These are phyloP conservation scores for Wickerhamiella alocasiicola DNA, from an alignment of 805 yeast species.

Conservation along the genomic window DNA sequence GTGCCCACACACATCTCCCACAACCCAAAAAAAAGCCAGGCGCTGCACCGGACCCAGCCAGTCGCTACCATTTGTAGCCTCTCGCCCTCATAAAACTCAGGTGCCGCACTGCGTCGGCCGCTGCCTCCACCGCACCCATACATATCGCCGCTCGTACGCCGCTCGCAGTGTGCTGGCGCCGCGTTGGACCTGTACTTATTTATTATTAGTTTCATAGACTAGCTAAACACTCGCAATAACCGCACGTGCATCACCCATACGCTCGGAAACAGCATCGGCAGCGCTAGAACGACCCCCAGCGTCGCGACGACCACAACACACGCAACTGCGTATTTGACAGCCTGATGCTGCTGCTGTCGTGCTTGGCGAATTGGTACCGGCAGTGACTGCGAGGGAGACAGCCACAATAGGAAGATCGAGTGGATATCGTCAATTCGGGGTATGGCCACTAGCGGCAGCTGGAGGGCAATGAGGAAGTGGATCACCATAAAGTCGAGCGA, in stretches of 20 bases:
- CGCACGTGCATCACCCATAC: background rate
- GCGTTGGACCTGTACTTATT: background rate
- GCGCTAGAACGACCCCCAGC: slow-evolving; percentile 5
- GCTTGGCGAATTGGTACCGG: slow-evolving; percentile 79
- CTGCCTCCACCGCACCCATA: too few relatives aligned
- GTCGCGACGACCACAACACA: slow-evolving; percentile 10
- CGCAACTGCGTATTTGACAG: slow-evolving; percentile 11
- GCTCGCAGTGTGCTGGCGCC: too few relatives aligned
- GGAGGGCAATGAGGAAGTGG: slow-evolving; percentile 64
- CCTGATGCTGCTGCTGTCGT: slow-evolving; percentile 44
- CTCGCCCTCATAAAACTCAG: too few relatives aligned
- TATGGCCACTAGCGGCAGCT: slow-evolving; percentile 63
- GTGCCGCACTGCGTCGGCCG: too few relatives aligned
- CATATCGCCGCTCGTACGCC: too few relatives aligned
- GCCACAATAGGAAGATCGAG: slow-evolving; percentile 89
- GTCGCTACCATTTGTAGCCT: too few relatives aligned
- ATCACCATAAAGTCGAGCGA: slow-evolving; percentile 86
- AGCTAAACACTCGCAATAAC: background rate
- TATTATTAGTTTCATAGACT: background rate
- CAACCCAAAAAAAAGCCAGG: too few relatives aligned
- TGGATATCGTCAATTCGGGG: slow-evolving; percentile 87
- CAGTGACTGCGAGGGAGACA: slow-evolving; percentile 74
- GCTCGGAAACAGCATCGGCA: background rate
- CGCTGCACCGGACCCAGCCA: too few relatives aligned
- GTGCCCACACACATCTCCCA: too few relatives aligned